phyloP scores from a whole-genome alignment of 768 basidiomycete species.

The Cyclocybe aegerita region DNA sequence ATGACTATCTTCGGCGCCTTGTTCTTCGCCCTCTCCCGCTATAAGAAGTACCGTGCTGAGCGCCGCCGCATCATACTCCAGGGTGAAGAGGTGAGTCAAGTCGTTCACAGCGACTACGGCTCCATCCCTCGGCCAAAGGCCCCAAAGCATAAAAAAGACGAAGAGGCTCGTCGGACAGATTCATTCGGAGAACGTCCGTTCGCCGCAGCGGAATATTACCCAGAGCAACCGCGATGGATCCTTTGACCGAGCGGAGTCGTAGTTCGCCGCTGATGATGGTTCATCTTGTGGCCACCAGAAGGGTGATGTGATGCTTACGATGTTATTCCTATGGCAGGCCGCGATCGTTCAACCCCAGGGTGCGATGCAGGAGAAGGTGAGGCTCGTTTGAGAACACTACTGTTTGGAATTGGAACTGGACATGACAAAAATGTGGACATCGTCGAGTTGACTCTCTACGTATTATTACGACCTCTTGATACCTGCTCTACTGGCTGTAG shows the following conservation, averaged over 20 bases:
- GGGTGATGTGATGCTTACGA: constrained; percentile 8
- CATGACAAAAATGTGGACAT: background rate
- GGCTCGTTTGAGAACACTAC: constrained; percentile 18
- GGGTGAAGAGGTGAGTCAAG: constrained; percentile 51
- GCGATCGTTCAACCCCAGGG: constrained; percentile 19
- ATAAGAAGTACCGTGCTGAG: constrained; percentile 39
- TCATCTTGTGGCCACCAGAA: constrained; percentile 5
- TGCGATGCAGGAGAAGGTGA: constrained; percentile 21
- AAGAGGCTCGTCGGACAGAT: constrained; percentile 6
- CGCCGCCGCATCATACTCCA: constrained; percentile 40
- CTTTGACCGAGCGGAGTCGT: constrained; percentile 18
- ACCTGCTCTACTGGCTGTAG: too few species aligned
- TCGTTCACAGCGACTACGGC: constrained; percentile 34
- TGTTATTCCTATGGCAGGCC: constrained; percentile 20
- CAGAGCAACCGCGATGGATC: constrained; percentile 37
- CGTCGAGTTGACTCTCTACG: too few species aligned
- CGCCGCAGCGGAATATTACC: constrained; percentile 25
- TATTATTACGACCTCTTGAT: too few species aligned
- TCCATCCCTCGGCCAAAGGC: constrained; percentile 26
- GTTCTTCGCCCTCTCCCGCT: constrained; percentile 33
- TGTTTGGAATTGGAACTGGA: background rate
- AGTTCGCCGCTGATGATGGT: constrained; percentile 11
- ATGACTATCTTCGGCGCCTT: constrained; percentile 37
- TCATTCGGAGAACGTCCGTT: constrained; percentile 15
- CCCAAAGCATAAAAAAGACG: constrained; percentile 4